phyloP scores from a whole-genome alignment of 2,329 filamentous ascomycete genomes.

The Malbranchea cinnamomea region DNA sequence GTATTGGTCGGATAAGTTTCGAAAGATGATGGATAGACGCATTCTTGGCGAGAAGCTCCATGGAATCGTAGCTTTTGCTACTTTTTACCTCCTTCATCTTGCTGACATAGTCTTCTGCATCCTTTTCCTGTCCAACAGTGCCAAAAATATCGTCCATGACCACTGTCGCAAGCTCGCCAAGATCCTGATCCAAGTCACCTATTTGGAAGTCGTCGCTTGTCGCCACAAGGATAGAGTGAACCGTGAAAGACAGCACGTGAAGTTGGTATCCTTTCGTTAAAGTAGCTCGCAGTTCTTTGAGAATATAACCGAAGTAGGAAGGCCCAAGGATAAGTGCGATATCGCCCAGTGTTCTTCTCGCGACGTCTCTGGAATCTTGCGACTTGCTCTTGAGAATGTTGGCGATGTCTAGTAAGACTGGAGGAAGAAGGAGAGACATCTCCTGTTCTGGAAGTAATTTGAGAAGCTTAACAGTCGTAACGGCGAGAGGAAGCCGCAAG shows the following conservation, averaged over 20 bases:
- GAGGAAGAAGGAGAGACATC: slow-evolving; percentile 59
- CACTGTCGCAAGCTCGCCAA: slow-evolving; percentile 61
- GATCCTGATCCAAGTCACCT: slow-evolving; percentile 80
- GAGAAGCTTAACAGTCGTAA: slow-evolving; percentile 77
- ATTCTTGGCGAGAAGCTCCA: slow-evolving; percentile 78
- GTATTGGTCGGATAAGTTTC: slow-evolving; percentile 63
- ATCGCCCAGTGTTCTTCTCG: slow-evolving; percentile 71
- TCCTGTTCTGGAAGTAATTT: slow-evolving; percentile 61
- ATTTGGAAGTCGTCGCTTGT: slow-evolving; percentile 57
- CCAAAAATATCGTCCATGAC: slow-evolving; percentile 98
- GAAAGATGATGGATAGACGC: slow-evolving; percentile 61
- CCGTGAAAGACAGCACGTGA: slow-evolving; percentile 85
- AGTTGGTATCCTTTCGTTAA: slow-evolving; percentile 79
- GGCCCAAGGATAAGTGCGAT: slow-evolving; percentile 71
- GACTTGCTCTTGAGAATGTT: slow-evolving; percentile 83
- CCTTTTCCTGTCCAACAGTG: slow-evolving; percentile 82
- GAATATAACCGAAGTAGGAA: slow-evolving; percentile 75
- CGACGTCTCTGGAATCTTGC: slow-evolving; percentile 79
- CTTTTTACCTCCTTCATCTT: slow-evolving; percentile 97
- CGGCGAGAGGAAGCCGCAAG: slow-evolving; percentile 74
- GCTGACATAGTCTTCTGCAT: slow-evolving; percentile 85
- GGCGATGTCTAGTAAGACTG: slow-evolving; percentile 79
- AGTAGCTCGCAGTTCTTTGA: slow-evolving; percentile 75
- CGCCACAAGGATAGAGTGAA: slow-evolving; percentile 76
- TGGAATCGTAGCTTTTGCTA: slow-evolving; percentile 95